Evolutionary conservation across 805 yeast genomes (phyloP), one percentile per base, ranked within the genome.

Genomic region (Teunomyces atbi): DNA sequence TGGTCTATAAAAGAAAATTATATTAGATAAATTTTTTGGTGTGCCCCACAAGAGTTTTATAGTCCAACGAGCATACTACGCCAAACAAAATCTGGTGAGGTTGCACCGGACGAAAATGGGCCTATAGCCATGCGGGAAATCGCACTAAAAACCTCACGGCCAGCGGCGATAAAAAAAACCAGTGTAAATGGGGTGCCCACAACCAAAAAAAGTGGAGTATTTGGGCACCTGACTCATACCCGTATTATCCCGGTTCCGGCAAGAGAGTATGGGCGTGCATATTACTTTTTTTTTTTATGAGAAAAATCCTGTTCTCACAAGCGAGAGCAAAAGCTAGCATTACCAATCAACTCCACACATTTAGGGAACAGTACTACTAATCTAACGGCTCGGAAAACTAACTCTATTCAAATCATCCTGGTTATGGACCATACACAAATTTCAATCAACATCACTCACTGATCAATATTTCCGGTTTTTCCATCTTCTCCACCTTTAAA

Each of bases 11-110:
- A 30, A 30, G 16, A 30, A 16, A n/a, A 5, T 33, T 16, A 10
- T 7, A 33, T 20, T 18, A 11, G 26, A 12, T 21, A 21, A 36
- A 20, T 36, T 36, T 36, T 36, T 36, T 18, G 27, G 39, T 36
- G 39, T 36, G 39, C 39, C 39, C 39, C 39, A 36, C 39, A 36
- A 21, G 33, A 30, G 39, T 36, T 36, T 36, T 36, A 36, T 36
- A 36, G 39, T 36, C 39, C 33, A 13, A 18, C 21, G 21, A 34
- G 26, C 21, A 16, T 34, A 34, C 26, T 16, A n/a, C 21, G 37
- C 21, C 13, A 16, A 10, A 19, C 37, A 11, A 34, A 30, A 19
- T 19, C 21, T 34, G 23, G 23, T 12, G 21, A 18, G 33, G 33
- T 30, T 30, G 16, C 33, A 30, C 37, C 37, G 21, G 37, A 16